Conservation (phyloP, 768 basidiomycete genomes). For the Galerina marginata region DNA sequence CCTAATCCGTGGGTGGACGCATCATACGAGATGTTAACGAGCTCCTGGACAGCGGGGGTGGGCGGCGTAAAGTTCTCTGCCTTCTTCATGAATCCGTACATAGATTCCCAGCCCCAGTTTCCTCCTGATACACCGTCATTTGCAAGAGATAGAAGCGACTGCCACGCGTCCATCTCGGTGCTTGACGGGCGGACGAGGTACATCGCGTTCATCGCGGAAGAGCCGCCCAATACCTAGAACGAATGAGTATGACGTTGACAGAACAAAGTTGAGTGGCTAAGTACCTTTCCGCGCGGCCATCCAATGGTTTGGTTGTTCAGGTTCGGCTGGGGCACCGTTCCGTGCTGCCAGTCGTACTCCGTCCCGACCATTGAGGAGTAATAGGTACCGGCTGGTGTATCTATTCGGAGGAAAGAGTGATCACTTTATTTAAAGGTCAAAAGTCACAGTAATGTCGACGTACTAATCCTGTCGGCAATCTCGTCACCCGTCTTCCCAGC, state of each 20-base stretch:
- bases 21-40: constrained; percentile 50
- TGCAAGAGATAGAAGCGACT: constrained; percentile 38
- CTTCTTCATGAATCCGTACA: constrained; percentile 52
- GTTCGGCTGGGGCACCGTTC: constrained; percentile 46
- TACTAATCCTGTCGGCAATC: constrained; percentile 15
- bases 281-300: constrained; percentile 63
- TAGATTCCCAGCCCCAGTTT: constrained; percentile 51
- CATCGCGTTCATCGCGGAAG: constrained; percentile 67
- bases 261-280: neutral
- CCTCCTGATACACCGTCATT: constrained; percentile 24
- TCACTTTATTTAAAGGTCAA: too few relatives aligned
- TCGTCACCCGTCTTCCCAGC: constrained; percentile 38
- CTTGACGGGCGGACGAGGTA: constrained; percentile 58
- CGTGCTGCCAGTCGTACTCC: constrained; percentile 56
- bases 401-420: constrained; percentile 26
- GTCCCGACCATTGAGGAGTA: constrained; percentile 50
- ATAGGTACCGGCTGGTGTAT: constrained; percentile 52
- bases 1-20: constrained; percentile 50
- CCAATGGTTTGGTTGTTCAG: constrained; percentile 44
- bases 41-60: constrained; percentile 35
- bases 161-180: constrained; percentile 53
- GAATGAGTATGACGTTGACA: neutral
- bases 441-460: neutral
- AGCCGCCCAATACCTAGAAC: constrained; percentile 55
- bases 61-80: constrained; percentile 64